These are phyloP conservation scores for Aureobasidium sp. DNA, from an alignment of 2,329 filamentous ascomycete genomes.

Conservation along the genomic window DNA sequence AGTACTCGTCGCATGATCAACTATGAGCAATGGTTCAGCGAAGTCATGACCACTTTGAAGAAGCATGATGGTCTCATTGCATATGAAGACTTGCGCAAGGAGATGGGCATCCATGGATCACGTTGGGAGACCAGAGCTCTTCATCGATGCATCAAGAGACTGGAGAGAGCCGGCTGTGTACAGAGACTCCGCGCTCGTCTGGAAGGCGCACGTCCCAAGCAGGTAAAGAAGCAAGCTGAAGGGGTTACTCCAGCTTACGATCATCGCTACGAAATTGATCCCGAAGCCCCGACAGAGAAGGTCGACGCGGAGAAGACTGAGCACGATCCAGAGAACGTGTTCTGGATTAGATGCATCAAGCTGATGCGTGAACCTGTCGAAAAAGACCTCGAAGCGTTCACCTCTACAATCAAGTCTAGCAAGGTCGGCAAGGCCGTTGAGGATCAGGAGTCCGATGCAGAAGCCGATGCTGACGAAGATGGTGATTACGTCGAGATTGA, in stretches of 20 bases:
- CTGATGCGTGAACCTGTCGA: constrained; percentile 32
- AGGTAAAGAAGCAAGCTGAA: not conserved
- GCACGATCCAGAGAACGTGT: constrained; percentile 16
- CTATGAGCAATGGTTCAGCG: constrained; percentile 41
- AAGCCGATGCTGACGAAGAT: constrained; percentile 16
- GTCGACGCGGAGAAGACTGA: not conserved
- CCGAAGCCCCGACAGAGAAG: not conserved
- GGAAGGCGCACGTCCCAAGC: not conserved
- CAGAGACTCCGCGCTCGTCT: constrained; percentile 29
- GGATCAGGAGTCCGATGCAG: constrained; percentile 17
- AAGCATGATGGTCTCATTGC: constrained; percentile 44
- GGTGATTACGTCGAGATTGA: constrained; percentile 23
- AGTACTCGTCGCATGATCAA: constrained; percentile 24
- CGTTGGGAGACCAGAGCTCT: constrained; percentile 33
- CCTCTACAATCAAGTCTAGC: constrained; percentile 8
- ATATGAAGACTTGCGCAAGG: constrained; percentile 44
- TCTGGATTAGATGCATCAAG: constrained; percentile 31
- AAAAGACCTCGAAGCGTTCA: constrained; percentile 22
- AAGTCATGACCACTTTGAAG: constrained; percentile 42
- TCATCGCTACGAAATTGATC: not conserved
- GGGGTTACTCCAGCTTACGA: not conserved
- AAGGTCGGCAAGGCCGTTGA: not conserved
- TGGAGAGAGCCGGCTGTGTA: constrained; percentile 34
- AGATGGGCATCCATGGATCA: constrained; percentile 30
- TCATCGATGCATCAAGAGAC: constrained; percentile 31